Evolutionary conservation across 2,329 filamentous ascomycete genomes (phyloP).

Genomic region (Colletotrichum musae): DNA sequence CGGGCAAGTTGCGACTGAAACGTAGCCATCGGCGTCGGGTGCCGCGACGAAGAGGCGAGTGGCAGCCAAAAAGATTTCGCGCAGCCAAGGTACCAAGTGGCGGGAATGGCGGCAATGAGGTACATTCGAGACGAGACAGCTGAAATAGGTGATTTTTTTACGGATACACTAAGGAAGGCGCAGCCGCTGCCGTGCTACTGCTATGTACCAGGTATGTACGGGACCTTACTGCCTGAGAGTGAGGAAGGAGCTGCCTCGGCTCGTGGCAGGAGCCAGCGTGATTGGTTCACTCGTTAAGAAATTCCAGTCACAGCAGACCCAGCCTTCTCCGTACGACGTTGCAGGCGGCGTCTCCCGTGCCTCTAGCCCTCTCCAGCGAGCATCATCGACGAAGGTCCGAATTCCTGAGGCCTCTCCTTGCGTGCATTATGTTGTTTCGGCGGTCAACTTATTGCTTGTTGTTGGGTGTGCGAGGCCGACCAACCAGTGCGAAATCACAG

Average conservation of each 20-base stretch:
- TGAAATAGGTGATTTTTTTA: no score
- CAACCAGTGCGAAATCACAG: no score
- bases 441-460: background rate
- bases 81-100: background rate
- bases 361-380: background rate
- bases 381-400: background rate
- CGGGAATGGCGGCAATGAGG: background rate
- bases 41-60: background rate
- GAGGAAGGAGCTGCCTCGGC: slow-evolving; percentile 16
- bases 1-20: background rate
- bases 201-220: background rate
- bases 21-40: background rate
- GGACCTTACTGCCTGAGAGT: background rate
- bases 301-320: slow-evolving; percentile 14
- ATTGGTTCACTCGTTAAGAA: slow-evolving; percentile 24
- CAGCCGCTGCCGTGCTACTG: background rate
- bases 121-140: background rate
- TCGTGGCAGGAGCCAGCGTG: background rate
- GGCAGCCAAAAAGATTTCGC: background rate
- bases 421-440: background rate
- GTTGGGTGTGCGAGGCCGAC: background rate
- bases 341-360: slow-evolving; percentile 28
- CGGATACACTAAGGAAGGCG: no score
- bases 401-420: background rate
- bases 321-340: slow-evolving; percentile 33